Base-by-base conservation (phyloP, 2,329 filamentous ascomycete species). In the Bretziella fagacearum region DNA sequence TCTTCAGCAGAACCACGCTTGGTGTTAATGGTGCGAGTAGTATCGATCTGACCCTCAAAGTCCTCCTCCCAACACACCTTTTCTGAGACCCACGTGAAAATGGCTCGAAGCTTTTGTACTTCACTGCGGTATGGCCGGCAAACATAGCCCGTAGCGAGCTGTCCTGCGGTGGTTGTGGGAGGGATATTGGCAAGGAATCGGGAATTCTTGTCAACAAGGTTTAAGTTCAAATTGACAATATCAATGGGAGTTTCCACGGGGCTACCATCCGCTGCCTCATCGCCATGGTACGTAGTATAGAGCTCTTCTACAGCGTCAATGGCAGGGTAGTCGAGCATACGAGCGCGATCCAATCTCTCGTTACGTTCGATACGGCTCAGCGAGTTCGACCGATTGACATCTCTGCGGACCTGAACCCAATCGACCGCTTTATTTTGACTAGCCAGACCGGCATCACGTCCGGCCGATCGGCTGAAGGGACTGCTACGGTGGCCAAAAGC, bases 21-120 rank as follows among this genome's bases (percentile, higher is more conserved):
- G 15, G 77, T 79, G 54, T 91, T 80, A 26, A 98, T 79, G 3
- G 94, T 84, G 40, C 84, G 76, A 47, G 82, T 74, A 2, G 86
- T 81, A 59, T 98, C 86, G 45, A 91, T 64, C 6, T 81, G 71
- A n/a, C 80, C 82, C 54, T 93, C 85, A 53, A 85, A 86, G 53
- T 93, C 86, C 56, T 95, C 89, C 59, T 98, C 91, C 91, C 91
- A 98, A 26, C 74, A 75, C 48, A 98, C 79, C 55, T 89, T 86
- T 59, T 98, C 91, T n/a, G 84, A 76, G 4, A 93, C 84, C 89
- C 89, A 98, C 1, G 84, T 95, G 57, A 96, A 98, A 52, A 98
- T 96, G 13, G 91, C 89, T 20, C 93, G 76, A 22, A 98, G 65
- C 29, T 87, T 76, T 60, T 98, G 91, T 1, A 95, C 84, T 56